Evolutionary conservation across 805 yeast genomes (phyloP), one percentile per base, ranked within the genome.

Genomic region (Geotrichum ghanense): DNA sequence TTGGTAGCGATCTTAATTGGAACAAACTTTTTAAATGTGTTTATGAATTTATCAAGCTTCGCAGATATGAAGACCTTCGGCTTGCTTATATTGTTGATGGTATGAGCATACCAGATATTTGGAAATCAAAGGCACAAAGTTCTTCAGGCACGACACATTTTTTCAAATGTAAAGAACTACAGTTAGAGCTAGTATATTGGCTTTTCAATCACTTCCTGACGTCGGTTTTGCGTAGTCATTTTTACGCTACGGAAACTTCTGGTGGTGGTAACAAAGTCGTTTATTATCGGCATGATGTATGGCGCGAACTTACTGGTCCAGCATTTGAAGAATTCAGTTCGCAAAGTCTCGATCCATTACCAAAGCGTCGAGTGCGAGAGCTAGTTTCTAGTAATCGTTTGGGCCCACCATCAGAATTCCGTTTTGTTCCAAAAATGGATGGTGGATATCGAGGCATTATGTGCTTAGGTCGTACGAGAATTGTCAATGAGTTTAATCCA

Each of bases 191-290:
- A 43, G 22, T 83, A 1, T 43, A 45, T 1, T 89, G 95, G 95
- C 43, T 82, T 1, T 73, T 82, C 37, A 51, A 61, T 0, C 35
- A 27, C 0, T 69, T 79, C 44, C 51, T 84, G 0, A 64, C 72
- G 5, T 68, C 65, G 16, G 49, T 83, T 1, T 53, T 84, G 0
- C 60, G 67, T 0, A 60, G 73, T 0, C 76, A 75, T 55, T 88
- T 86, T 65, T 80, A 83, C 56, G 79, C 81, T 3, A 80, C 92
- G 0, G 83, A 79, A 43, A 61, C 68, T 1, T 72, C 76, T 7
- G 67, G 70, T 0, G 46, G 60, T 17, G 57, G 66, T 0, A 62
- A 58, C 7, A 62, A 63, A 3, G 48, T 76, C 0, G 45, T 69
- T 0, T 84, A 68, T 56, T 84, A 74, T 54, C 70, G 80, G 16